Evolutionary conservation across 2,329 filamentous ascomycete genomes (phyloP), one percentile per base, ranked within the genome.

Genomic region (Trichothecium roseum): DNA sequence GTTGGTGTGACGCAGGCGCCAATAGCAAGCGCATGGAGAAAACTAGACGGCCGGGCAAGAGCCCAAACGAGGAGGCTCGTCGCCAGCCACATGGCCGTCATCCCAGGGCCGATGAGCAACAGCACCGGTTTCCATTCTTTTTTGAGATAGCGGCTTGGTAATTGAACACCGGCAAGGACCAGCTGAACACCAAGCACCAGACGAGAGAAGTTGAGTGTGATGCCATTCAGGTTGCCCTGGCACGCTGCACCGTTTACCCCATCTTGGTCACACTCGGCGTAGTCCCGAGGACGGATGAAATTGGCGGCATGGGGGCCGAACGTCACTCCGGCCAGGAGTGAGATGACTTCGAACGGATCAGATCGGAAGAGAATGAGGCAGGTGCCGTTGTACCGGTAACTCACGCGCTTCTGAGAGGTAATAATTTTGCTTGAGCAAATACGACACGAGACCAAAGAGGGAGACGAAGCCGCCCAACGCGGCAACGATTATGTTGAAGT

Each of bases 1-100:
- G 88, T 94, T 0, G 87, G 88, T 3, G 88, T 91, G n/a, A 95
- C 78, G 50, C 87, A 94, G 1, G 87, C 83, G 1, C 78, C 87
- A 9, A 94, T 66, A 13, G 79, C 82, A 9, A 94, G 66, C 0
- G 88, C 83, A 45, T 91, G 81, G 2, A 94, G 65, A 43, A 91
- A 84, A 20, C 65, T 66, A 13, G 89, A 63, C 34, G 76, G 62
- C 0, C 84, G 84, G 2, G 88, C 75, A 41, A 94, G 58, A 0
- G 59, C 81, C 77, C 80, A 94, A 30, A 94, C 66, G 3, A 94
- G 56, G 2, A 91, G 60, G 45, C 81, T 84, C n/a, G 83, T 91
- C 16, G 69, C 62, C 8, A 94, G 46, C 88, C 88, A 94, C 87
- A 94, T 94, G 41, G 65, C 62, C 2, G 74, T 74, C 87, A 94